Conservation (phyloP, 2,329 filamentous ascomycete genomes). For the Stagonosporopsis chrysanthemi region DNA sequence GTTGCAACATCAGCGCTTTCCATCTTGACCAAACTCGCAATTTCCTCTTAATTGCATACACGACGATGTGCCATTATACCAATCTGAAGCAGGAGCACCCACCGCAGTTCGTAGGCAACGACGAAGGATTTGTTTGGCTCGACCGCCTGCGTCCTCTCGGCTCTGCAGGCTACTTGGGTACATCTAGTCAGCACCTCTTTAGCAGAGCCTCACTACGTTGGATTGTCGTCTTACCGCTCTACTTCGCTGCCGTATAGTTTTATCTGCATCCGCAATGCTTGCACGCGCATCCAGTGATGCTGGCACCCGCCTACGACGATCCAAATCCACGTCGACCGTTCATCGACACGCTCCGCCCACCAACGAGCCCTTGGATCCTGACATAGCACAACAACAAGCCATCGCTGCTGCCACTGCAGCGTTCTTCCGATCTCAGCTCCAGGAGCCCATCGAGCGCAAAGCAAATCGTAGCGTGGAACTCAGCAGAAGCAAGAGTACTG, state of each 20-base stretch:
- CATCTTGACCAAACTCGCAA: background rate
- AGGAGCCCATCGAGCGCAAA: slow-evolving; percentile 24
- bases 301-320: slow-evolving; percentile 47
- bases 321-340: slow-evolving; percentile 46
- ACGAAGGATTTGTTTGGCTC: slow-evolving; percentile 1
- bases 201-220: slow-evolving; percentile 34
- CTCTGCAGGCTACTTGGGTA: slow-evolving; percentile 18
- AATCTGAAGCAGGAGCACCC: background rate
- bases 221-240: slow-evolving; percentile 26
- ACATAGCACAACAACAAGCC: slow-evolving; percentile 46
- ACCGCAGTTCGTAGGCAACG: background rate
- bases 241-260: slow-evolving; percentile 22
- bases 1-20: background rate
- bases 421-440: slow-evolving; percentile 42
- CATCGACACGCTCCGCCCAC: slow-evolving; percentile 30
- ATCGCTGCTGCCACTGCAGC: slow-evolving; percentile 49
- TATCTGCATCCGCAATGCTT: slow-evolving; percentile 38
- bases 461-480: slow-evolving; percentile 31
- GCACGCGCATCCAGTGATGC: slow-evolving; percentile 48
- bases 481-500: slow-evolving; percentile 42
- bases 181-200: slow-evolving; percentile 31
- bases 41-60: background rate
- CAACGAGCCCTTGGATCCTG: slow-evolving; percentile 35
- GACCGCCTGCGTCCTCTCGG: background rate
- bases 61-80: background rate